Evolutionary conservation across 2,329 filamentous ascomycete species (phyloP).

Genomic region (Xylaria sp.): DNA sequence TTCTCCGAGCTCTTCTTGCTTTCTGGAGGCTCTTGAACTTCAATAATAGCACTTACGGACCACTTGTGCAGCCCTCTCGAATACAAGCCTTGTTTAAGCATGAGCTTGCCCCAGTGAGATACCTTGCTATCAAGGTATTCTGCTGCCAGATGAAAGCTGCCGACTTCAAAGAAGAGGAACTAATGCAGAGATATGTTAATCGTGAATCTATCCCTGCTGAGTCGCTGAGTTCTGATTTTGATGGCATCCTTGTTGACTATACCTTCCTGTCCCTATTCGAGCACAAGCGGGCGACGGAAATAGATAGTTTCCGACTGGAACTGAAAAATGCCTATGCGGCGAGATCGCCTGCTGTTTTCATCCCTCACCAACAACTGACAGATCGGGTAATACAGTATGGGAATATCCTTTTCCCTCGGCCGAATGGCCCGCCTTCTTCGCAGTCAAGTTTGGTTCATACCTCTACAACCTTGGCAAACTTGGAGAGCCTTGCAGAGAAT

Average conservation of each 20-base stretch:
- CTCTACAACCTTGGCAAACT: conserved; percentile 76
- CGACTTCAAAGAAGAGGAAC: conserved; percentile 79
- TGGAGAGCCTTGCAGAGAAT: conserved; percentile 73
- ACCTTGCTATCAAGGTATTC: conserved; percentile 84
- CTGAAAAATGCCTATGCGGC: conserved; percentile 46
- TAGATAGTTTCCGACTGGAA: conserved; percentile 57
- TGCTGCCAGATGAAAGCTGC: conserved; percentile 82
- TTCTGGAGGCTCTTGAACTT: conserved; percentile 83
- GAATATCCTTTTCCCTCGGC: conserved; percentile 73
- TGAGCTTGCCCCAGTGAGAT: conserved; percentile 71
- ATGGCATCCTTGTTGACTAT: conserved; percentile 81
- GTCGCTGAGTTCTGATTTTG: conserved; percentile 75
- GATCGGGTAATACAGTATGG: conserved; percentile 73
- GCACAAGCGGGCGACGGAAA: conserved; percentile 62
- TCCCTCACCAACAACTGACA: conserved; percentile 62
- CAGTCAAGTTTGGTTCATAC: conserved; percentile 73
- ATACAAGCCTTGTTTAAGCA: conserved; percentile 77
- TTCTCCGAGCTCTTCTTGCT: conserved; percentile 67
- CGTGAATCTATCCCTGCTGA: conserved; percentile 54
- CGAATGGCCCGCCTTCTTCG: conserved; percentile 60
- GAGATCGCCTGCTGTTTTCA: conserved; percentile 36
- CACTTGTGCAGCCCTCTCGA: conserved; percentile 71
- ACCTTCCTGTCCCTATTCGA: conserved; percentile 73
- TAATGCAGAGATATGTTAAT: conserved; percentile 74
- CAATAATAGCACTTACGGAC: conserved; percentile 75